These are phyloP conservation scores for Lantana camara DNA, from an alignment of 257 asterid species.

Conservation along the genomic window DNA sequence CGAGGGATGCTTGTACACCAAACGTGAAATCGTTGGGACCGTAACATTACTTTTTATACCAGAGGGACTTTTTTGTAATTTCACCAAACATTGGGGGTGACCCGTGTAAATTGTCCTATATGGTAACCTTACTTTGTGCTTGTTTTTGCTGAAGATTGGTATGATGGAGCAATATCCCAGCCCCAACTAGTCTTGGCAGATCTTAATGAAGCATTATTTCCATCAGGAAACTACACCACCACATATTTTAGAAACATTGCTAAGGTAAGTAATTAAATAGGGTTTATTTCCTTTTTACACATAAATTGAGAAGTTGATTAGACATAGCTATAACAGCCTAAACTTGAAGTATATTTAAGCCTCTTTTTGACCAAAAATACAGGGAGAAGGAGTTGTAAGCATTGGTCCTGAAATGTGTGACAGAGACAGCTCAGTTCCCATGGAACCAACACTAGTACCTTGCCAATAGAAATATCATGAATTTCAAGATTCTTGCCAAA, in stretches of 20 bases:
- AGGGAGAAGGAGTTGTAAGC: conserved; percentile 76
- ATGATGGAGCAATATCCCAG: conserved; percentile 89
- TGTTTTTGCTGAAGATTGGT: conserved; percentile 64
- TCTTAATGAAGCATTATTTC: conserved; percentile 74
- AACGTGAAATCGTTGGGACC: no score
- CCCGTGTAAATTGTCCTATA: no score
- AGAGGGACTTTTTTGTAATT: no score
- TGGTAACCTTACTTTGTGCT: background rate
- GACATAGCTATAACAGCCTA: background rate
- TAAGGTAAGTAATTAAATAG: conserved; percentile 65
- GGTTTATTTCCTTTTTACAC: no score
- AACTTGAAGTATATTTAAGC: background rate
- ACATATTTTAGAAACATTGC: conserved; percentile 81
- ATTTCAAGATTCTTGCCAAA: background rate
- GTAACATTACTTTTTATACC: no score
- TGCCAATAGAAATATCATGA: conserved; percentile 43
- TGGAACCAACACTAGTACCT: conserved; percentile 68
- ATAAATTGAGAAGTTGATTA: no score
- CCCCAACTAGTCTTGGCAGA: conserved; percentile 88
- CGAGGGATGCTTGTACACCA: no score
- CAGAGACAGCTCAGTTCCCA: conserved; percentile 59
- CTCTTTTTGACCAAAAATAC: conserved; percentile 16
- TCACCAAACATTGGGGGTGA: no score
- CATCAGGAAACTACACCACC: conserved; percentile 65
- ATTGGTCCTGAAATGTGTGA: conserved; percentile 75